Evolutionary conservation across 129 eudicot genomes (phyloP), one percentile per base, ranked within the genome.

Genomic region (Oenanthe sinensis): DNA sequence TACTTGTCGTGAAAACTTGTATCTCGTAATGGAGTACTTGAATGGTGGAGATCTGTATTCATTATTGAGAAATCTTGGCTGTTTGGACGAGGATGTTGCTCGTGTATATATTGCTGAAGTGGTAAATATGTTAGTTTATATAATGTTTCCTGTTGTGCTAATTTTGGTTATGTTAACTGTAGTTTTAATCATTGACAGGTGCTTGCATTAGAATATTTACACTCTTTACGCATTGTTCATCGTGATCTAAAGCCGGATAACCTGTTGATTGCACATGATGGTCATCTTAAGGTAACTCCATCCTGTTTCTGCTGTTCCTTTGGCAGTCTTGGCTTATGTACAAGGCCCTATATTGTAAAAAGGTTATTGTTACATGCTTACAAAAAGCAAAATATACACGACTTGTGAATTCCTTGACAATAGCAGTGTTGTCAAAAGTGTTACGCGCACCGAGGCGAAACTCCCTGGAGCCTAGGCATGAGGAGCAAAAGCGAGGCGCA

Each of bases 1-100:
- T 71, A 93, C 98, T 26, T 93, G 98, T 67, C 97, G 98, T 50
- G 98, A 93, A 75, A 93, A 93, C 79, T 82, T 93, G 92, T 93
- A 93, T 85, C 95, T 93, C 62, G 98, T 93, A 22, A 93, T 93
- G 98, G 98, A 93, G 82, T 93, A 93, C 81, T 85, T 93, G 86
- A 93, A 93, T 84, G 98, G 98, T 3, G 98, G 98, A 71, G 98
- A 93, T 86, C 71, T 93, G 24, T 93, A 93, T 88, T 93, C 98
- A 8, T 82, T 93, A 63, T 83, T 93, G 84, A 93, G 98, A 85
- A 93, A 93, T 85, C 84, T 93, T 26, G 98, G 98, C 81, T 93
- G 98, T 87, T 85, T 93, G 82, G 96, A 91, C 84, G 98, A 93
- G 86, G 98, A 93, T 65, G 96, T 93, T 77, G 97, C 97, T 77